phyloP scores from a whole-genome alignment of 2,329 filamentous ascomycete genomes.

The Diaporthe australafricana region DNA sequence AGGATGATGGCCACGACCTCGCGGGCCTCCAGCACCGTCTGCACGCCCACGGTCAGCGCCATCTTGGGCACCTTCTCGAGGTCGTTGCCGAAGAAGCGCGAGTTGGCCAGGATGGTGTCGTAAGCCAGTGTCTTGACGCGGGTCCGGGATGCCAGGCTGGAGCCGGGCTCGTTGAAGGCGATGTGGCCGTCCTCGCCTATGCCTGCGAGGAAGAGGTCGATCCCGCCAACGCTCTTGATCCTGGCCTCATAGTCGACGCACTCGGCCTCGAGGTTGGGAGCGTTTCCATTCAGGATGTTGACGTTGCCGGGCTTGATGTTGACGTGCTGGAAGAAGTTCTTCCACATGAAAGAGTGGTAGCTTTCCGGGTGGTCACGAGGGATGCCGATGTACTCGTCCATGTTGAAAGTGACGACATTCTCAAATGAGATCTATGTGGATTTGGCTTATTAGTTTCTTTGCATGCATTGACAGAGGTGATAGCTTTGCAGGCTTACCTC shows the following conservation, averaged over 20 bases:
- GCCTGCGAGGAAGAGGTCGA: constrained; percentile 82
- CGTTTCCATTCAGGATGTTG: constrained; percentile 81
- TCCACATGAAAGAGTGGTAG: constrained; percentile 88
- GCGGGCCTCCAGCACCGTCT: constrained; percentile 72
- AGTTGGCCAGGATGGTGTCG: constrained; percentile 82
- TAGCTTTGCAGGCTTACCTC: constrained; percentile 45
- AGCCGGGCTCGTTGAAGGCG: constrained; percentile 85
- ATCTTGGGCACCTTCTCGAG: constrained; percentile 74
- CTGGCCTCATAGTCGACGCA: constrained; percentile 79
- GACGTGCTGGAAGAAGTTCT: constrained; percentile 81
- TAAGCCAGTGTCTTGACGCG: constrained; percentile 83
- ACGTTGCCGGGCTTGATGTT: constrained; percentile 77
- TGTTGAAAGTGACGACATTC: constrained; percentile 79
- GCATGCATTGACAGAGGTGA: neutral
- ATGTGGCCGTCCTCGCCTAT: constrained; percentile 84
- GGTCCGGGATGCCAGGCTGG: constrained; percentile 75
- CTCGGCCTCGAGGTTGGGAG: constrained; percentile 74
- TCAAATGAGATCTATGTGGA: constrained; percentile 55
- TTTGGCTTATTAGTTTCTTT: neutral
- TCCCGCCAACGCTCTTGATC: constrained; percentile 76
- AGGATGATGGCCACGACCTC: constrained; percentile 82
- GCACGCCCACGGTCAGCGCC: constrained; percentile 73
- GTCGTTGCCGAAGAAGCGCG: constrained; percentile 77
- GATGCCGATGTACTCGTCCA: constrained; percentile 80
- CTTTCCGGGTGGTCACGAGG: constrained; percentile 80